Evolutionary conservation across 352 stramenopile species (phyloP).

Genomic region (Phytophthora chlamydospora): DNA sequence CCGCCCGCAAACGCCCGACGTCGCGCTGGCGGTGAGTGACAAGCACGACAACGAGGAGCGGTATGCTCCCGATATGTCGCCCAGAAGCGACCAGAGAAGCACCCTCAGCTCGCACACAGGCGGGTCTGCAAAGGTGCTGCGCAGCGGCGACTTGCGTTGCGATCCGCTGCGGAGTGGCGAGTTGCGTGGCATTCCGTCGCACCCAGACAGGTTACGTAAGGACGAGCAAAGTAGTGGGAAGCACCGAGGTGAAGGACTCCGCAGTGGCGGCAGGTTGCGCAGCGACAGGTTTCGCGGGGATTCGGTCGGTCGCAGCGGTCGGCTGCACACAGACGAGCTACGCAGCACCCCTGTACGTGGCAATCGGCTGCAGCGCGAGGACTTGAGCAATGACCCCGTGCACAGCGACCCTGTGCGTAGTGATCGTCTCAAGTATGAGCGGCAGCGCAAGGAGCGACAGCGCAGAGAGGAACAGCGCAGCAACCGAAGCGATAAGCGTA

Average conservation of each 20-base stretch:
- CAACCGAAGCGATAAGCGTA: conserved; percentile 9
- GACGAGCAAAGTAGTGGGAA: conserved; percentile 22
- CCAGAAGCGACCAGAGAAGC: conserved; percentile 26
- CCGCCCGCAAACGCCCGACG: conserved; percentile 15
- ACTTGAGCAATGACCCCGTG: conserved; percentile 21
- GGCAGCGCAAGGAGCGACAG: conserved; percentile 11
- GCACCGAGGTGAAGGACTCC: conserved; percentile 9
- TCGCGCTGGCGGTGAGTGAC: conserved; percentile 34
- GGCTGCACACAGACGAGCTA: conserved; percentile 27
- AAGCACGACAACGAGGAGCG: conserved; percentile 35
- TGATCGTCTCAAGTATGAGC: conserved; percentile 24
- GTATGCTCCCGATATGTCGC: conserved; percentile 36
- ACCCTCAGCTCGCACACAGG: conserved; percentile 25
- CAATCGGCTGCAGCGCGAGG: conserved; percentile 25
- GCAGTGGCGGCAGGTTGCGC: conserved; percentile 13
- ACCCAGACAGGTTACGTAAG: conserved; percentile 17
- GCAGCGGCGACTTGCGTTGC: conserved; percentile 30
- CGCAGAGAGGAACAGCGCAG: conserved; percentile 15
- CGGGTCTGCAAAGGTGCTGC: conserved; percentile 20
- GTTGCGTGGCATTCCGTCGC: conserved; percentile 5
- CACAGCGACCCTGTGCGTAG: conserved; percentile 26
- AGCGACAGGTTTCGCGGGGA: conserved; percentile 25
- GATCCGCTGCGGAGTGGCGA: conserved; percentile 26
- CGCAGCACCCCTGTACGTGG: conserved; percentile 16
- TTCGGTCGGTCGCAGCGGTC: conserved; percentile 13